phyloP scores from a whole-genome alignment of 176 grass and related monocot genomes.

The Areca catechu region DNA sequence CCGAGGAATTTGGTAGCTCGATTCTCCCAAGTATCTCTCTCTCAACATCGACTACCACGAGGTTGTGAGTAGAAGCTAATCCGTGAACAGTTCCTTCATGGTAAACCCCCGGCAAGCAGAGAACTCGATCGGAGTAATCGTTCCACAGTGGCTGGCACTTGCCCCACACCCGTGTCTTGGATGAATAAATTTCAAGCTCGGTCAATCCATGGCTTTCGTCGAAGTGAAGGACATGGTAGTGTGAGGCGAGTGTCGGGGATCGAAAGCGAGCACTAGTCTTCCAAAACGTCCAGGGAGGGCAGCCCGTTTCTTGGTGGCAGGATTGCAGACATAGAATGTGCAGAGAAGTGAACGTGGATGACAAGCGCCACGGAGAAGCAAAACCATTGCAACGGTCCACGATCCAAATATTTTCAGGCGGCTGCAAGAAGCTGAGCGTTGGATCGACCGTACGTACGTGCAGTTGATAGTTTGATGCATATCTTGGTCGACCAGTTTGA shows the following conservation, averaged over 20 bases:
- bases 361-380: slow-evolving; percentile 6
- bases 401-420: no score
- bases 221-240: slow-evolving; percentile 3
- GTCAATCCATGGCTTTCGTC: background rate
- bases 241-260: background rate
- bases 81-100: no score
- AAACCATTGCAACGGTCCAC: background rate
- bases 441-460: no score
- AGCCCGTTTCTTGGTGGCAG: background rate
- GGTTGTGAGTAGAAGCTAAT: background rate
- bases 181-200: slow-evolving; percentile 14
- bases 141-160: background rate
- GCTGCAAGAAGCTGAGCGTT: background rate
- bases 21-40: background rate
- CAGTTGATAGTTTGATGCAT: no score
- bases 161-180: background rate
- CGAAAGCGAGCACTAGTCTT: background rate
- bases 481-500: no score
- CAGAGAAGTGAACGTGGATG: no score
- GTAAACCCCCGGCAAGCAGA: no score
- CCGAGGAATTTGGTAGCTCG: background rate
- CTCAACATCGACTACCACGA: background rate
- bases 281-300: background rate
- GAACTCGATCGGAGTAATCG: no score
- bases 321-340: slow-evolving; percentile 12